Conservation (phyloP, 2,329 filamentous ascomycete species). For the Ascochyta viciae-villosae region DNA sequence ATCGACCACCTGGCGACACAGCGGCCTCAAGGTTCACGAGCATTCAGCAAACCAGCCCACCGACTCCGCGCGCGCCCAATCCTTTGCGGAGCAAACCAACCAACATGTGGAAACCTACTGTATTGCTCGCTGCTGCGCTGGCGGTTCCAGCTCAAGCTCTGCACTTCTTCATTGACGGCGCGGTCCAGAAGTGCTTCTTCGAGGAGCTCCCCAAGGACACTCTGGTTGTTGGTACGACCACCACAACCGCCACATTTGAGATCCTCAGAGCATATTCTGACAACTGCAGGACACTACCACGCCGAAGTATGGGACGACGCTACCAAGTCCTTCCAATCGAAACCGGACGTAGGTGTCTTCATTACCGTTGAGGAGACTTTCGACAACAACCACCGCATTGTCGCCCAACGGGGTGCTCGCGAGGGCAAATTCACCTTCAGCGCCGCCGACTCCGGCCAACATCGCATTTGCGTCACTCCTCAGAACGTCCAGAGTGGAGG, state of each 20-base stretch:
- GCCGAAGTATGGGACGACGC: slow-evolving; percentile 84
- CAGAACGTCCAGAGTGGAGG: slow-evolving; percentile 73
- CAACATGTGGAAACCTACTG: slow-evolving; percentile 54
- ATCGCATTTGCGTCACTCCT: slow-evolving; percentile 93
- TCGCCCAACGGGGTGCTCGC: slow-evolving; percentile 79
- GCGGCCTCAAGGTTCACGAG: slow-evolving; percentile 32
- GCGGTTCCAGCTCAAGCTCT: slow-evolving; percentile 76
- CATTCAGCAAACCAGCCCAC: slow-evolving; percentile 27
- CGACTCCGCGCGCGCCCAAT: slow-evolving; percentile 28
- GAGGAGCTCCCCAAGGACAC: slow-evolving; percentile 98
- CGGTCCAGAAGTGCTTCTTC: slow-evolving; percentile 91
- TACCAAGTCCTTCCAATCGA: slow-evolving; percentile 71
- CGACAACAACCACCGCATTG: slow-evolving; percentile 96
- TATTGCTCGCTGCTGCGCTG: slow-evolving; percentile 69
- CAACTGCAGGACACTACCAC: slow-evolving; percentile 73
- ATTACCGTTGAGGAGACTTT: slow-evolving; percentile 97
- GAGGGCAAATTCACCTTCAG: slow-evolving; percentile 93
- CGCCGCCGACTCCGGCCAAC: slow-evolving; percentile 91
- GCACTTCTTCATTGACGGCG: slow-evolving; percentile 94
- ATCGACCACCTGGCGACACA: slow-evolving; percentile 37
- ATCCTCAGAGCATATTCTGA: slow-evolving; percentile 13
- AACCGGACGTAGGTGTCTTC: slow-evolving; percentile 79
- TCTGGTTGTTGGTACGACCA: slow-evolving; percentile 77
- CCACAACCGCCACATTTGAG: background rate
- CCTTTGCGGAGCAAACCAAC: slow-evolving; percentile 28